These are phyloP conservation scores for Lachnellula cervina DNA, from an alignment of 2,329 filamentous ascomycete genomes.

Conservation along the genomic window DNA sequence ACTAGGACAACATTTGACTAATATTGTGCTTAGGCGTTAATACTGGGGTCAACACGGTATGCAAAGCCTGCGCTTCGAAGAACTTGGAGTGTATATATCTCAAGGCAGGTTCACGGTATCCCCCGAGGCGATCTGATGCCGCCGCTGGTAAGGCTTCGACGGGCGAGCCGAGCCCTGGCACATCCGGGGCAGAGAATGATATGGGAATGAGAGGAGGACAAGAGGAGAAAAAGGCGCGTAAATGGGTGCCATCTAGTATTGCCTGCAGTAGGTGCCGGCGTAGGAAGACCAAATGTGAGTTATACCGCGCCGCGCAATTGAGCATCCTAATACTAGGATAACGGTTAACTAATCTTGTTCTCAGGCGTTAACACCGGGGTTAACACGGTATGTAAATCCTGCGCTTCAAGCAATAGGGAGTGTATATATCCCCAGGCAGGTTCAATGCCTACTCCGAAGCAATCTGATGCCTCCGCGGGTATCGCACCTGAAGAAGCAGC, in stretches of 20 bases:
- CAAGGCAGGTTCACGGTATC: no score
- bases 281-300: slow-evolving; percentile 81
- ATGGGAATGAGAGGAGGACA: slow-evolving; percentile 31
- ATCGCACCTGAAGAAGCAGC: slow-evolving; percentile 4
- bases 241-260: slow-evolving; percentile 70
- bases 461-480: slow-evolving; percentile 25
- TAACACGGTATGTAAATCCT: slow-evolving; percentile 69
- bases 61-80: no score
- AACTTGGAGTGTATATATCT: no score
- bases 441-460: slow-evolving; percentile 28
- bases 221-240: slow-evolving; percentile 40
- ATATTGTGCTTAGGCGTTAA: no score
- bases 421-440: slow-evolving; percentile 64
- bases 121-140: no score
- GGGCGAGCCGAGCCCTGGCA: slow-evolving; percentile 21
- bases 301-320: not conserved
- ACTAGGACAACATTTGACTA: no score
- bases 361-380: slow-evolving; percentile 59
- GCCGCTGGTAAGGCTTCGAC: slow-evolving; percentile 14
- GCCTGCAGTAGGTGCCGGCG: slow-evolving; percentile 71
- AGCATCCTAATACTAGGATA: no score
- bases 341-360: slow-evolving; percentile 9
- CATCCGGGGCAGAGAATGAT: no score
- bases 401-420: slow-evolving; percentile 64
- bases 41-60: no score